Conservation (phyloP, 495 filamentous ascomycete species). For the Aspergillus egyptiacus region DNA sequence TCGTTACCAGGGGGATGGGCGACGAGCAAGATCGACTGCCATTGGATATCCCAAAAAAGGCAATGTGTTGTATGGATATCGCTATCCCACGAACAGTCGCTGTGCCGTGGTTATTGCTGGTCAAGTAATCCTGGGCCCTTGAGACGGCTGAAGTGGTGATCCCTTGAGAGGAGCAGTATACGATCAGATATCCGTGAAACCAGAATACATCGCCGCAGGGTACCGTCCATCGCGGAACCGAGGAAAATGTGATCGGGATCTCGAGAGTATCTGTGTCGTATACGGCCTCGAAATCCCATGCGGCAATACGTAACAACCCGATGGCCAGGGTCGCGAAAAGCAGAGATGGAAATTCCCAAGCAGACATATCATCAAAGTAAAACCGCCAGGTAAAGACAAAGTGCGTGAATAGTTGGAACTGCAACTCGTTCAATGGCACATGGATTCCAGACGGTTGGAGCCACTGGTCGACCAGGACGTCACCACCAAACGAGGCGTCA, state of each 20-base stretch:
- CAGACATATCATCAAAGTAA: not conserved
- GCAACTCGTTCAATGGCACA: not conserved
- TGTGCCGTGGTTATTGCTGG: too few species aligned
- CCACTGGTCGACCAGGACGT: not conserved
- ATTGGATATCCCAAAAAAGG: too few species aligned
- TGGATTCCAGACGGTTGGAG: not conserved
- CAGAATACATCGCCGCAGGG: too few species aligned
- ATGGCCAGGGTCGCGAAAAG: not conserved
- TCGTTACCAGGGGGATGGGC: too few species aligned
- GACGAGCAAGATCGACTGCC: too few species aligned
- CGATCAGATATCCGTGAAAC: too few species aligned
- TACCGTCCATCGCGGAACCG: too few species aligned
- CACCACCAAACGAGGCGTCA: not conserved
- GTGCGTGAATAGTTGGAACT: not conserved
- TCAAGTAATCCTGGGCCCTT: too few species aligned
- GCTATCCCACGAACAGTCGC: too few species aligned
- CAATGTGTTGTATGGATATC: too few species aligned
- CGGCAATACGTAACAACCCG: slow-evolving; percentile 2
- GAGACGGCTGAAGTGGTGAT: too few species aligned
- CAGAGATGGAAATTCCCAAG: not conserved
- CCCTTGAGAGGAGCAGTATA: too few species aligned
- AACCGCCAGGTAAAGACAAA: slow-evolving; percentile 6
- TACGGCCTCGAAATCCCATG: slow-evolving; percentile 9
- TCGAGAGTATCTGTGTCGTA: not conserved
- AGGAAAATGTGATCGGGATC: slow-evolving; percentile 11